phyloP scores from a whole-genome alignment of 164 flowering plant species.

The Piper longum region DNA sequence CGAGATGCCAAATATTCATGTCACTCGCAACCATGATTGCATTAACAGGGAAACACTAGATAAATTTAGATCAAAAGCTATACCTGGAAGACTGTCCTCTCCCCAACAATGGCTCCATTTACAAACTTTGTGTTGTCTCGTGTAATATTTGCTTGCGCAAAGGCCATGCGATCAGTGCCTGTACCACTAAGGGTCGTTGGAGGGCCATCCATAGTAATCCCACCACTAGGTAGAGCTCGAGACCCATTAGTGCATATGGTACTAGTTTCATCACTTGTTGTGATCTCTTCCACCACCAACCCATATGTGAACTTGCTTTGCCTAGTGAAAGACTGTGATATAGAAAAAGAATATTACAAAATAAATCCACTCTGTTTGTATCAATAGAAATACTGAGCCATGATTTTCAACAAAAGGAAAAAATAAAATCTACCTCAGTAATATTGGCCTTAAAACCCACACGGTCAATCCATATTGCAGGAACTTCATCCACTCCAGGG shows the following conservation, averaged over 20 bases:
- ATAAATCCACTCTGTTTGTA: neutral
- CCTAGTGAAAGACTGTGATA: conserved; percentile 70
- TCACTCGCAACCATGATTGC: neutral
- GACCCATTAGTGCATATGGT: conserved; percentile 76
- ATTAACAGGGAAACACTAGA: neutral
- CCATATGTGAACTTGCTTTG: conserved; percentile 98
- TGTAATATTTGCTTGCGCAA: conserved; percentile 84
- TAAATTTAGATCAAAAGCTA: neutral
- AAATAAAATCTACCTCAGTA: conserved; percentile 54
- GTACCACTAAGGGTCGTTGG: conserved; percentile 98
- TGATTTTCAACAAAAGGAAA: neutral
- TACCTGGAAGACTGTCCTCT: conserved; percentile 91
- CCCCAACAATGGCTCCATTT: conserved; percentile 94
- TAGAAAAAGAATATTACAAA: neutral
- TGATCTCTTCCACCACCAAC: conserved; percentile 93
- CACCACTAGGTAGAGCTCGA: conserved; percentile 82
- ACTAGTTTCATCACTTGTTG: conserved; percentile 94
- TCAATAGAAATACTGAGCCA: neutral
- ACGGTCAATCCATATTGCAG: conserved; percentile 97
- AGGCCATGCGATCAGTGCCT: conserved; percentile 86
- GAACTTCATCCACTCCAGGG: conserved; percentile 95
- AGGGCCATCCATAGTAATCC: conserved; percentile 92
- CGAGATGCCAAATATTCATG: neutral
- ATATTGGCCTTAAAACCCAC: conserved; percentile 86
- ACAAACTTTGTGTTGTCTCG: conserved; percentile 91